Conservation (phyloP, 2,329 filamentous ascomycete species). For the Trichoderma sp. region DNA sequence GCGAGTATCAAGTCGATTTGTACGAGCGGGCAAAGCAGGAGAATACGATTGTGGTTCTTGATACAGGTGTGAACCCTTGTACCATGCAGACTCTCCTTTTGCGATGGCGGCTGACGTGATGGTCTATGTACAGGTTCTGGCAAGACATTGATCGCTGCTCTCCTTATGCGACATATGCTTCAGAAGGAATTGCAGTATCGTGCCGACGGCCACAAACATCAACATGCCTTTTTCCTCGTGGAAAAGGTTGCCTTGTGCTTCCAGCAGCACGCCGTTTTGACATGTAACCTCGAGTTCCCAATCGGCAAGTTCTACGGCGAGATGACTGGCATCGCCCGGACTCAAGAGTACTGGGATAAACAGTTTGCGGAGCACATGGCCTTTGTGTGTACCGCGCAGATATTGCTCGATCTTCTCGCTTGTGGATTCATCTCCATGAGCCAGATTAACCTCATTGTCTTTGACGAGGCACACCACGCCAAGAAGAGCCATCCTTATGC, state of each 20-base stretch:
- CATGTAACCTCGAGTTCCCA: slow-evolving; percentile 75
- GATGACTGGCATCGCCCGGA: slow-evolving; percentile 52
- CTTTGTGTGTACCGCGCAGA: slow-evolving; percentile 89
- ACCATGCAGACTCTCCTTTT: background rate
- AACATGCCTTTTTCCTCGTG: slow-evolving; percentile 84
- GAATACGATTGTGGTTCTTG: slow-evolving; percentile 91
- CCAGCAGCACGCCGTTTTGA: slow-evolving; percentile 83
- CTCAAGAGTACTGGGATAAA: slow-evolving; percentile 53
- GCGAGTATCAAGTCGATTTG: slow-evolving; percentile 90
- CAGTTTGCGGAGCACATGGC: slow-evolving; percentile 69
- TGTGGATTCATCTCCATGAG: slow-evolving; percentile 79
- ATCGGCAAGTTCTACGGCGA: slow-evolving; percentile 75
- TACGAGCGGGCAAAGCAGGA: slow-evolving; percentile 82
- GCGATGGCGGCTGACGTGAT: background rate
- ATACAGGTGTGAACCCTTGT: slow-evolving; percentile 66
- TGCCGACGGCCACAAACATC: slow-evolving; percentile 58
- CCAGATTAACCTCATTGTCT: slow-evolving; percentile 85
- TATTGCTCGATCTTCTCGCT: slow-evolving; percentile 76
- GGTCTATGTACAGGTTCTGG: slow-evolving; percentile 65
- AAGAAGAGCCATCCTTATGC: slow-evolving; percentile 94
- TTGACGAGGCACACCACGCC: slow-evolving; percentile 94
- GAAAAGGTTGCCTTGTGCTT: slow-evolving; percentile 88
- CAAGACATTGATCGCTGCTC: slow-evolving; percentile 92
- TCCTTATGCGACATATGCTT: slow-evolving; percentile 76
- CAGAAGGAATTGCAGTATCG: slow-evolving; percentile 76